Evolutionary conservation across 2,329 filamentous ascomycete species (phyloP).

Genomic region (Colletotrichum scovillei): DNA sequence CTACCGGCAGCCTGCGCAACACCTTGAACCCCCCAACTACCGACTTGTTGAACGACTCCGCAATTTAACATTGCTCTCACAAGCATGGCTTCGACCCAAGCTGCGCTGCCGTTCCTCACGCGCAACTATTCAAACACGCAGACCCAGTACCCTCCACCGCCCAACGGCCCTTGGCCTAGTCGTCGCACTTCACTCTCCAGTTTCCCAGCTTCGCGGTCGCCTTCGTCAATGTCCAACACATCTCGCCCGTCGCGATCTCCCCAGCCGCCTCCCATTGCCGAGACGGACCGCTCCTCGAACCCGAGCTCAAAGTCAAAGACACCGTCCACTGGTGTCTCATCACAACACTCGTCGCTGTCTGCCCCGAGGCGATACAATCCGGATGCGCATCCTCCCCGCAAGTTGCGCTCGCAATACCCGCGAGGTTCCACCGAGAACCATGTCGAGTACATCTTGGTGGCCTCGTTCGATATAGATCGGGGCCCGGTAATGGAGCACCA

Average conservation of each 20-base stretch:
- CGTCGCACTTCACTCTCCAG: slow-evolving; percentile 72
- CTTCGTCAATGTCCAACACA: slow-evolving; percentile 67
- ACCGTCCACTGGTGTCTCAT: slow-evolving; percentile 66
- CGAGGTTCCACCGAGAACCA: slow-evolving; percentile 84
- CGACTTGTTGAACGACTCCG: slow-evolving; percentile 27
- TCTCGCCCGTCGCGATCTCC: slow-evolving; percentile 67
- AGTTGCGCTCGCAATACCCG: slow-evolving; percentile 80
- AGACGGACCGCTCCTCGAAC: slow-evolving; percentile 67
- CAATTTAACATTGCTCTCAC: slow-evolving; percentile 20
- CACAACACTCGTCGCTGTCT: slow-evolving; percentile 71
- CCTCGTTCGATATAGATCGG: slow-evolving; percentile 95
- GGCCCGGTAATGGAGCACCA: slow-evolving; percentile 99
- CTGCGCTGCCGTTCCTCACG: slow-evolving; percentile 55
- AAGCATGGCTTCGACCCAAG: slow-evolving; percentile 53
- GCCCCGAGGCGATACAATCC: slow-evolving; percentile 62
- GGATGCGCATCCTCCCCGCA: slow-evolving; percentile 62
- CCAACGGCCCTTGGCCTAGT: slow-evolving; percentile 42
- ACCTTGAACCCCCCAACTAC: slow-evolving; percentile 14
- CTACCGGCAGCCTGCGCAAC: slow-evolving; percentile 29
- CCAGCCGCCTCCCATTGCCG: slow-evolving; percentile 58
- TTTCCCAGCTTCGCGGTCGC: slow-evolving; percentile 69
- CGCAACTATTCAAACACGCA: slow-evolving; percentile 51
- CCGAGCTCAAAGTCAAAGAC: slow-evolving; percentile 71
- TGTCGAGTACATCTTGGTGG: slow-evolving; percentile 98
- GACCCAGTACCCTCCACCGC: slow-evolving; percentile 45